Base-by-base conservation (phyloP, 129 eudicot genomes). In the Saussurea involucrata region DNA sequence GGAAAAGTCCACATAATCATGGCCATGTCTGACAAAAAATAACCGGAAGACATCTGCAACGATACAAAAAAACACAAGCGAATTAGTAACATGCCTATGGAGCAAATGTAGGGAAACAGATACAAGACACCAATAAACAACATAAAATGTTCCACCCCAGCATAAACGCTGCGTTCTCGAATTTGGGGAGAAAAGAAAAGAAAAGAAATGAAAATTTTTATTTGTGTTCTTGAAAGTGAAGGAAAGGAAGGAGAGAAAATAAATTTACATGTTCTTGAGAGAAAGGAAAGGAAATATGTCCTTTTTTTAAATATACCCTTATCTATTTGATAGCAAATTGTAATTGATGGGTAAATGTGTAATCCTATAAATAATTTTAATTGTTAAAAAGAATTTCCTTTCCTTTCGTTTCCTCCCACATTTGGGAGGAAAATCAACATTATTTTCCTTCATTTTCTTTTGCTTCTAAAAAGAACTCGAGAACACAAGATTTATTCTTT, bases 1-100 rank as follows among this genome's bases (percentile, higher is more conserved):
- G 99, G 99, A 84, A 73, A 89, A 12, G 87, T 67, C 89, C 94
- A 95, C 15, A 95, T 29, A 68, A 95, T 88, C 97, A 95, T 89
- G 72, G 87, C 88, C 85, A 92, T 63, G 76, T 95, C 99, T 0
- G 99, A 68, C 77, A 92, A 22, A 78, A 95, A 95, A 84, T 95
- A 95, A 66, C 99, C 99, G 6, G 81, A 78, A 46, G 99, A 95
- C 21, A 95, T 84, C 99, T 95, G 95, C 24, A 77, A 11, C 29
- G 32, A 67, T 49, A 73, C 80, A 49, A 76, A 15, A 15, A 20
- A 49, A 4, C n/a, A 29, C 18, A 60, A 34, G 13, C 4, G 34
- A 68, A 40, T 33, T 9, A 80, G 17, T 3, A 24, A 24, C 28
- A 24, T 22, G 22, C 60, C 21, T 7, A 40, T 27, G 27, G 28